A percentile compares a stretch with the other conserved stretches of the same genome.
These are phyloP conservation scores for Haematococcus lacustris DNA, from an alignment of 139 green algal species.

Conservation along the genomic window DNA sequence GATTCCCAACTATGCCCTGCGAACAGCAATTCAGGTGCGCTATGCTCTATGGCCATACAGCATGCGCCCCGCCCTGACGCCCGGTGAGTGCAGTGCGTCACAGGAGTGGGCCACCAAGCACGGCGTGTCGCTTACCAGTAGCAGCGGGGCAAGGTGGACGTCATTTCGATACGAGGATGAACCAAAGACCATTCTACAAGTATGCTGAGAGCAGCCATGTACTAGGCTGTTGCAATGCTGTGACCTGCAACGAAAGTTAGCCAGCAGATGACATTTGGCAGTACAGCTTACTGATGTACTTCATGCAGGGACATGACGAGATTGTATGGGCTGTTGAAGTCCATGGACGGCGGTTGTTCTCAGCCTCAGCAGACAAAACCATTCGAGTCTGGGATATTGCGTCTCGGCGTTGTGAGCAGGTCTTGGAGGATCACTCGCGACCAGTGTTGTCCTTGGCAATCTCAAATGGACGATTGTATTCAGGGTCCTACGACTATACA, in stretches of 20 bases:
- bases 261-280: too few relatives aligned
- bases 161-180: conserved; percentile 45
- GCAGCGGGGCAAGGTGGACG: too few relatives aligned
- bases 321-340: conserved; percentile 93
- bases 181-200: conserved; percentile 69
- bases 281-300: background rate
- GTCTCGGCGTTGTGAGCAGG: conserved; percentile 54
- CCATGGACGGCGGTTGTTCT: conserved; percentile 62
- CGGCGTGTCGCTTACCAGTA: conserved; percentile 44
- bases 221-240: too few relatives aligned
- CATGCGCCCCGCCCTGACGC: too few relatives aligned
- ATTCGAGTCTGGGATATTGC: conserved; percentile 85
- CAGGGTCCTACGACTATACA: conserved; percentile 85
- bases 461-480: conserved; percentile 69
- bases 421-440: conserved; percentile 85
- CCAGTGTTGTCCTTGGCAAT: conserved; percentile 87
- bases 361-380: conserved; percentile 84
- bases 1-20: conserved; percentile 84
- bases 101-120: conserved; percentile 73
- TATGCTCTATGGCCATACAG: too few relatives aligned
- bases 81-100: too few relatives aligned
- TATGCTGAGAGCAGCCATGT: too few relatives aligned
- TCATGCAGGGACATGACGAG: conserved; percentile 79
- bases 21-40: conserved; percentile 73
- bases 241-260: too few relatives aligned